Base-by-base conservation (phyloP, 75 land plant genomes). In the Gnetum montanum region DNA sequence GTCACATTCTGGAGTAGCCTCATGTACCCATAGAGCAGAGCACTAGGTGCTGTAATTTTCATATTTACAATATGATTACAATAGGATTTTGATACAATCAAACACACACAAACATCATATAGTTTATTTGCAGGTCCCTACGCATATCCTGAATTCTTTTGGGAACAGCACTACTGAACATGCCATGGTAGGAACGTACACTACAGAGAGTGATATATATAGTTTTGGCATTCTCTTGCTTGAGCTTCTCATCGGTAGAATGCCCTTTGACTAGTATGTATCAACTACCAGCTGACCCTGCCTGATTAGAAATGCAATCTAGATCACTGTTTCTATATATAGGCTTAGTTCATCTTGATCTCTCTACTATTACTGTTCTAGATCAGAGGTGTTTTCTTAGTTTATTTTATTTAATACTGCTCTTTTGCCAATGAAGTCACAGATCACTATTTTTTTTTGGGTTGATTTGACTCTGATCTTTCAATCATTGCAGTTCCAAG, bases 81-180 rank as follows among this genome's bases (percentile, higher is more conserved):
- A 22, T 22, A 30, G 7, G 15, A 53, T 53, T 13, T 10, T 47
- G 29, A 22, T n/a, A 20, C 31, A 29, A 6, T n/a, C 8, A 33
- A 30, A 23, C 22, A 8, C 13, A 12, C 5, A 33, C 55, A 53
- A 33, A 1, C 31, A 33, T 53, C 11, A 10, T 31, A 31, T 22
- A 15, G 34, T 4, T 28, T 6, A 49, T 44, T 52, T 8, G 6
- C 74, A 85, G 86, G 73, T 82, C 45, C 70, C 84, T 11, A 74
- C 78, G 33, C 88, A 84, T 33, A 69, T 84, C 72, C 61, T 87
- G 46, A 79, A 81, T 36, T 80, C 88, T 16, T 79, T 86, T 64
- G 96, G 96, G n/a, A 87, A 90, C 43, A 87, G 96, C 68, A 93
- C 94, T 31, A 92, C 94, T 34, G 94, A 90, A 24, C 83, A 80